Evolutionary conservation across 768 basidiomycete genomes (phyloP).

Genomic region (Kwoniella heveanensis): DNA sequence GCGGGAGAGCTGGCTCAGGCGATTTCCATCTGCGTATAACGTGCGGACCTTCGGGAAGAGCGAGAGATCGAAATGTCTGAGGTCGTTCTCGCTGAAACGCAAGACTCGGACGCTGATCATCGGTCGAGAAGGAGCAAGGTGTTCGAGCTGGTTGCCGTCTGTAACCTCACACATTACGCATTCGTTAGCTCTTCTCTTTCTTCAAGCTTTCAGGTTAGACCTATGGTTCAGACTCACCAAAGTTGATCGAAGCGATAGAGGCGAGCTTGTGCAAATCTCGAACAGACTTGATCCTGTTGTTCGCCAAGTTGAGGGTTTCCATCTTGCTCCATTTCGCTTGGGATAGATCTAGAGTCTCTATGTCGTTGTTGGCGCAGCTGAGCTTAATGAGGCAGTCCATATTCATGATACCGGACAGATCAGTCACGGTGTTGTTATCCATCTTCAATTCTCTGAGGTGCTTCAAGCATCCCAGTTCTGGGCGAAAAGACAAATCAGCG

Average conservation of each 20-base stretch:
- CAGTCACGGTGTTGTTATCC: constrained; percentile 79
- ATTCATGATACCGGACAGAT: constrained; percentile 72
- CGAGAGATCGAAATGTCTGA: constrained; percentile 66
- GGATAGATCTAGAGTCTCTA: constrained; percentile 63
- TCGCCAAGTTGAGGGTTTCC: constrained; percentile 79
- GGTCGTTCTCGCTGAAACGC: constrained; percentile 77
- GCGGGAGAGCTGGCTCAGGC: constrained; percentile 34
- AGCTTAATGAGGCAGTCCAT: constrained; percentile 83
- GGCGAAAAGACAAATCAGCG: neutral
- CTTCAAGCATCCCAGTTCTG: constrained; percentile 80
- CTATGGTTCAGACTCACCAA: constrained; percentile 68
- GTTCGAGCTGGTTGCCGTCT: constrained; percentile 74
- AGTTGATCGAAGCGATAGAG: constrained; percentile 69
- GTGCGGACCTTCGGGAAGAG: constrained; percentile 75
- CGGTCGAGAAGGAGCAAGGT: constrained; percentile 57
- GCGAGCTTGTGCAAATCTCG: constrained; percentile 61
- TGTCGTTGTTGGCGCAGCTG: constrained; percentile 73
- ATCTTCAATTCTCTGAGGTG: constrained; percentile 85
- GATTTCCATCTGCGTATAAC: constrained; percentile 88
- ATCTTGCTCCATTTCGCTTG: constrained; percentile 59
- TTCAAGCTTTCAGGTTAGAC: neutral
- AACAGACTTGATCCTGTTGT: constrained; percentile 69
- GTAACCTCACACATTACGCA: neutral
- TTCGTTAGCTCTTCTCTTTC: constrained; percentile 14
- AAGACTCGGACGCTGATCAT: constrained; percentile 79